phyloP scores from a whole-genome alignment of 225 moss, liverwort and hornwort genomes.

The Neckera pumila region DNA sequence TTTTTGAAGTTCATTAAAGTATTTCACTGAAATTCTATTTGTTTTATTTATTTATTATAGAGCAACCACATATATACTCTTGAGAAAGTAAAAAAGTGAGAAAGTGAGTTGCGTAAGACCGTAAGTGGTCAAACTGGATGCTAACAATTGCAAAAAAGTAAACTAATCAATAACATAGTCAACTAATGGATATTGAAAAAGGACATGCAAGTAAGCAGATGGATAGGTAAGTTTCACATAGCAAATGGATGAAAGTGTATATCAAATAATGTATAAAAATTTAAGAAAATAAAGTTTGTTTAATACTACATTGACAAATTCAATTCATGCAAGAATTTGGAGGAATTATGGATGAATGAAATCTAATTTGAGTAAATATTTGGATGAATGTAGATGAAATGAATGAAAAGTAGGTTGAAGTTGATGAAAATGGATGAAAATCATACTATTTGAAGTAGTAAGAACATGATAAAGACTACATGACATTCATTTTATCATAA shows the following conservation, averaged over 20 bases:
- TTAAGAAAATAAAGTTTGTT: not conserved
- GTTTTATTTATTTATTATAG: no score
- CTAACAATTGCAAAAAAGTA: not conserved
- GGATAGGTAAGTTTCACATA: not conserved
- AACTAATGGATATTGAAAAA: no score
- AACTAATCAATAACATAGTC: not conserved
- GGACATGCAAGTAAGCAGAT: not conserved
- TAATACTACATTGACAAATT: not conserved
- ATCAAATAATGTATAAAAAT: no score
- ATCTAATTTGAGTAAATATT: fast-evolving
- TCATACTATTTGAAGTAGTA: not conserved
- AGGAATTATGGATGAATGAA: not conserved
- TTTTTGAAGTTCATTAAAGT: no score
- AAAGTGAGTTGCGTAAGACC: not conserved
- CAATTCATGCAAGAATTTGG: not conserved
- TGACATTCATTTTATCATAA: not conserved
- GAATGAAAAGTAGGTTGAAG: no score
- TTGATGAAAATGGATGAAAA: not conserved
- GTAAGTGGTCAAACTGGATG: fast-evolving
- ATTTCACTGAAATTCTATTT: not conserved
- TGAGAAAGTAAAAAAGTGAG: fast-evolving
- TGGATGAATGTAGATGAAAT: not conserved
- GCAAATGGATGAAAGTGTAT: not conserved
- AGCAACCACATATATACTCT: not conserved
- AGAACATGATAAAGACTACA: not conserved